Percentiles rank a stretch among this genome's conserved stretches.
Conservation (phyloP, 2,329 filamentous ascomycete species). For the Furcasterigmium furcatum region DNA sequence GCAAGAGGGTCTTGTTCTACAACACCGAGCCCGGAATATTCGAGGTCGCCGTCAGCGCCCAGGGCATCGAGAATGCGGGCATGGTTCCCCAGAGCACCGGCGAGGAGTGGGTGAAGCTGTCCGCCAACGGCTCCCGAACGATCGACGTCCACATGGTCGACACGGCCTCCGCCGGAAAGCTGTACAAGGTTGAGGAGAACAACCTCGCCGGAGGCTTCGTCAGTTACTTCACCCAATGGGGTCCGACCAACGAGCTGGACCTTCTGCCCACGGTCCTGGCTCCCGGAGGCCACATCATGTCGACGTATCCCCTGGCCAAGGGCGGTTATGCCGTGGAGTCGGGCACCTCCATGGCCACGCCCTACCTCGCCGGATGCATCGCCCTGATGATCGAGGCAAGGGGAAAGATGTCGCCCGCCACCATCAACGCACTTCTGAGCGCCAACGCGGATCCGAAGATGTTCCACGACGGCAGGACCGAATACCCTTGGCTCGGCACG, state of each 20-base stretch:
- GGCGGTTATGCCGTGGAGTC: constrained; percentile 32
- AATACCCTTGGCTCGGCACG: constrained; percentile 25
- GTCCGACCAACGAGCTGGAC: constrained; percentile 11
- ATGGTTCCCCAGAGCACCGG: constrained; percentile 16
- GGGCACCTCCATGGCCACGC: constrained; percentile 42
- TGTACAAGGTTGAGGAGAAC: too few relatives aligned
- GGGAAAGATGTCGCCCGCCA: too few relatives aligned
- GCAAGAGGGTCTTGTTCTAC: constrained; percentile 37
- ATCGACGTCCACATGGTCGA: constrained; percentile 16
- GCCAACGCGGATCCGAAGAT: too few relatives aligned
- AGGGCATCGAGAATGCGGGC: constrained; percentile 10
- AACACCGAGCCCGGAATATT: constrained; percentile 4
- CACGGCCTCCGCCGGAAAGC: too few relatives aligned
- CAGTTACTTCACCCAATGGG: constrained; percentile 8
- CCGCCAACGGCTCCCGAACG: constrained; percentile 13
- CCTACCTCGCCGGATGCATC: constrained; percentile 40
- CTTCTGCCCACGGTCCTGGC: constrained; percentile 15
- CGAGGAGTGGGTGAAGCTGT: constrained; percentile 16
- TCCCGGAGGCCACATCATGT: constrained; percentile 15
- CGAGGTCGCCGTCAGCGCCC: constrained; percentile 1
- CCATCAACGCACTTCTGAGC: too few relatives aligned
- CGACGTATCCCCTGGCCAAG: constrained; percentile 12
- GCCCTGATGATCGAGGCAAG: constrained; percentile 52
- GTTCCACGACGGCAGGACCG: too few relatives aligned
- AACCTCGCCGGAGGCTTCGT: not conserved